Base-by-base conservation (phyloP, 1,284 basidiomycete species). In the Ceratobasidium sp. region DNA sequence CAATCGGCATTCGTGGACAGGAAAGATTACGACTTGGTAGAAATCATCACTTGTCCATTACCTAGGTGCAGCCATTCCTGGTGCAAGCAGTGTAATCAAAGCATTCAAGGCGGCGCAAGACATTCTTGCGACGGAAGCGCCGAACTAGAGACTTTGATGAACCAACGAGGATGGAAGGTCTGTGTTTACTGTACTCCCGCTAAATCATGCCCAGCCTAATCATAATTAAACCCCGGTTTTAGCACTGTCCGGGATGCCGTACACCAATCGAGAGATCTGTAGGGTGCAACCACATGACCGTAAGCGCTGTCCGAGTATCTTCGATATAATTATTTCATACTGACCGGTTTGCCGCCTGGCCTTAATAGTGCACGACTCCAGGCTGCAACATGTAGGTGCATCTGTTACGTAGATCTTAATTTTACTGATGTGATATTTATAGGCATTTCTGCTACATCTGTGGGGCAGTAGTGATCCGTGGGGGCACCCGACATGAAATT, bases 261-360 rank as follows among this genome's bases (percentile, higher is more conserved):
- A 76, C 75, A 14, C 76, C 76, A 9, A 74, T 72, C 14, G 75
- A 74, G 19, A 47, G 66, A 29, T 65, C 50, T 27, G 41, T 45
- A 9, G 76, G 76, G 8, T 77, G 75, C 51, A 76, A 77, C 31
- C 72, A 75, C 36, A 77, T 77, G 75, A 76, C 71, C 14, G 76
- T 77, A 48, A 62, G 73, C 69, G 14, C 27, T 8, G 19, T 41
- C 22, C n/a, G 11, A 33, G 22, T 15, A 47, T 14, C 54, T 15
- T 29, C 11, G 5, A n/a, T 31, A 64, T 19, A 11, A 57, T 36
- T 51, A 17, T 44, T 14, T 14, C n/a, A 1, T 31, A 41, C 36
- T 41, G 36, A 41, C 11, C 36, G 36, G 36, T 4, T 5, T 41
- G 36, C 6, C 36, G 36, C 11, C 11, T 41, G 36, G 36, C 6